Conservation (phyloP, 495 filamentous ascomycete species). For the Neurospora sp. region DNA sequence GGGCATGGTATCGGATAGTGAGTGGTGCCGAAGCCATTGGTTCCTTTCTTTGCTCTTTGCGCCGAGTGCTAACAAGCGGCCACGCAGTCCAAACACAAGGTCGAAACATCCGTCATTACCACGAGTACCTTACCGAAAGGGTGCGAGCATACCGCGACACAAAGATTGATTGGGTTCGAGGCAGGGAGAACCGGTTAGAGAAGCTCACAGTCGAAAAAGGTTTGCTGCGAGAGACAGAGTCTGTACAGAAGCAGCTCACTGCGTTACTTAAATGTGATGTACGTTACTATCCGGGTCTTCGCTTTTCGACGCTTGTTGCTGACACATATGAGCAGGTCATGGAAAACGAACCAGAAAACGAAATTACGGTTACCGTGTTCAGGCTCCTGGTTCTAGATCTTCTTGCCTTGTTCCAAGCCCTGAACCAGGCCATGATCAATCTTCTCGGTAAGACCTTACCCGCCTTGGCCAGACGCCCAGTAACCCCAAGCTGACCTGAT, state of each 20-base stretch:
- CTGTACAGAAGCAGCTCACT: constrained; percentile 79
- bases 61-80: constrained; percentile 4
- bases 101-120: constrained; percentile 86
- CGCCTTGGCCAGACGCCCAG: not conserved
- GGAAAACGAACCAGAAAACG: constrained; percentile 84
- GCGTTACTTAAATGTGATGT: constrained; percentile 87
- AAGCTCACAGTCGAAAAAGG: constrained; percentile 87
- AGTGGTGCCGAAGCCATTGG: constrained; percentile 22
- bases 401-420: constrained; percentile 80
- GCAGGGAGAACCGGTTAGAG: constrained; percentile 72
- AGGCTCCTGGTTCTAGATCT: constrained; percentile 85
- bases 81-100: constrained; percentile 82
- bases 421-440: constrained; percentile 98
- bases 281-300: constrained; percentile 14
- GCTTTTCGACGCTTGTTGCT: not conserved
- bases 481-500: constrained; percentile 9
- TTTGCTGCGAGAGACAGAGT: constrained; percentile 82
- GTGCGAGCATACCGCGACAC: constrained; percentile 73
- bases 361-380: constrained; percentile 95
- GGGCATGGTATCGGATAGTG: constrained; percentile 86
- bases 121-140: constrained; percentile 73
- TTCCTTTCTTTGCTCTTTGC: not conserved
- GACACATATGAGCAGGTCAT: constrained; percentile 50
- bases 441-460: constrained; percentile 60
- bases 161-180: constrained; percentile 81